These are phyloP conservation scores for Kentomonas sorsogonicus DNA, from an alignment of 208 protist genomes.

Conservation along the genomic window DNA sequence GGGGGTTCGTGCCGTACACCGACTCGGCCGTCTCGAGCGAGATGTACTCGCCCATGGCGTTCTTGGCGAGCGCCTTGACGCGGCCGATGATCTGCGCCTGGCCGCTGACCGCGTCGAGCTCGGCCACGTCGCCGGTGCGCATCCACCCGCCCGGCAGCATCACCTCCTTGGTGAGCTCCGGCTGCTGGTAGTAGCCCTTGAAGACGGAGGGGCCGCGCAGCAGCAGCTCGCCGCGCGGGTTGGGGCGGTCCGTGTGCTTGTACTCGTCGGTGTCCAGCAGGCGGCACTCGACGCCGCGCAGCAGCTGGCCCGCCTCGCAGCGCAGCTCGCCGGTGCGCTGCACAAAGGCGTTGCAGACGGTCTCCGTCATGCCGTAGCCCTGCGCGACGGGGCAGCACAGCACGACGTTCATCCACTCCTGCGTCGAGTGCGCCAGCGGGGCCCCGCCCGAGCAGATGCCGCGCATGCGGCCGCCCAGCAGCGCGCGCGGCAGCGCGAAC, in stretches of 20 bases:
- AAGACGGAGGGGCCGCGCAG: constrained; percentile 71
- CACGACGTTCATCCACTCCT: constrained; percentile 82
- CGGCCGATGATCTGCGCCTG: constrained; percentile 71
- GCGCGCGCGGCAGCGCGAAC: constrained; percentile 40
- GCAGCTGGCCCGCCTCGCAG: constrained; percentile 61
- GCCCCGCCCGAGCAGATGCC: constrained; percentile 79
- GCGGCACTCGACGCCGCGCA: constrained; percentile 78
- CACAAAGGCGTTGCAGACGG: constrained; percentile 60
- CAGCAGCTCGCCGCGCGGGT: constrained; percentile 82
- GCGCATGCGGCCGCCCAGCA: constrained; percentile 62
- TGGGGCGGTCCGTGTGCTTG: constrained; percentile 73
- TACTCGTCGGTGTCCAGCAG: constrained; percentile 89
- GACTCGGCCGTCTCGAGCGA: constrained; percentile 74
- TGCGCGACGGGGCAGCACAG: constrained; percentile 62
- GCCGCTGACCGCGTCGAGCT: constrained; percentile 34
- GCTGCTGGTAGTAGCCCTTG: constrained; percentile 88
- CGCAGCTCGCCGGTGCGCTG: constrained; percentile 59
- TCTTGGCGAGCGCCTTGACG: constrained; percentile 88
- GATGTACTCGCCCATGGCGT: constrained; percentile 86
- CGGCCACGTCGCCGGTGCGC: constrained; percentile 85
- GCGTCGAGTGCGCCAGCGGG: constrained; percentile 65
- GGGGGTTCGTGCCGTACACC: constrained; percentile 49
- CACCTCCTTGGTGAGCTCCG: constrained; percentile 60
- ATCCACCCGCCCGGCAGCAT: constrained; percentile 77
- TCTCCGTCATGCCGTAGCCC: constrained; percentile 91